A percentile compares a stretch with the other conserved stretches of the same genome.
Evolutionary conservation across 352 stramenopile genomes (phyloP).

Genomic region (Phytophthora nicotianae): DNA sequence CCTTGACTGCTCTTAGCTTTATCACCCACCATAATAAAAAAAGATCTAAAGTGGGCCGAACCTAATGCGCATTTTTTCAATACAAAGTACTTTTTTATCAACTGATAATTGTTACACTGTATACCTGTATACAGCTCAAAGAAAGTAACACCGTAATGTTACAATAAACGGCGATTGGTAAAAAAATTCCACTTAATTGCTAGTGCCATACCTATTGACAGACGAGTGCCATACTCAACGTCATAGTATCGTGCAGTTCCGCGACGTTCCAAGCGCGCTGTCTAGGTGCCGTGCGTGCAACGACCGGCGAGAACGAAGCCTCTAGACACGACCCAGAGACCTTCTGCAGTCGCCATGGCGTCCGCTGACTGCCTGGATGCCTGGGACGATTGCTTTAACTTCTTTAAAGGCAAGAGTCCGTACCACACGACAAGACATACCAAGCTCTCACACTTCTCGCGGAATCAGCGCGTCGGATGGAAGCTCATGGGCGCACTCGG

Average conservation of each 20-base stretch:
- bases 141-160: too few species aligned
- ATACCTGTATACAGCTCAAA: too few species aligned
- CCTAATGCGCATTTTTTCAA: too few species aligned
- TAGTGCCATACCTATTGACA: slow-evolving; percentile 18
- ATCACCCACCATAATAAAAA: too few species aligned
- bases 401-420: slow-evolving; percentile 69
- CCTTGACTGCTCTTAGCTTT: too few species aligned
- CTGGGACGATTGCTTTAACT: slow-evolving; percentile 66
- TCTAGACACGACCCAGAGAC: neutral
- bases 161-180: neutral
- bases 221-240: slow-evolving; percentile 16
- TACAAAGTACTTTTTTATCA: too few species aligned
- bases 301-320: slow-evolving; percentile 6
- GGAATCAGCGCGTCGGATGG: slow-evolving; percentile 62
- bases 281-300: neutral
- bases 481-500: slow-evolving; percentile 59
- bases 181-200: slow-evolving; percentile 2
- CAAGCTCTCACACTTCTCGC: slow-evolving; percentile 47
- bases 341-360: slow-evolving; percentile 18
- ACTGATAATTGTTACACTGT: too few species aligned
- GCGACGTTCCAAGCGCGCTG: slow-evolving; percentile 2
- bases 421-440: slow-evolving; percentile 57
- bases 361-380: slow-evolving; percentile 44
- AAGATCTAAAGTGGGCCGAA: too few species aligned
- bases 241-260: neutral